Conservation (phyloP, 495 filamentous ascomycete genomes). For the Penicillium turbatum region DNA sequence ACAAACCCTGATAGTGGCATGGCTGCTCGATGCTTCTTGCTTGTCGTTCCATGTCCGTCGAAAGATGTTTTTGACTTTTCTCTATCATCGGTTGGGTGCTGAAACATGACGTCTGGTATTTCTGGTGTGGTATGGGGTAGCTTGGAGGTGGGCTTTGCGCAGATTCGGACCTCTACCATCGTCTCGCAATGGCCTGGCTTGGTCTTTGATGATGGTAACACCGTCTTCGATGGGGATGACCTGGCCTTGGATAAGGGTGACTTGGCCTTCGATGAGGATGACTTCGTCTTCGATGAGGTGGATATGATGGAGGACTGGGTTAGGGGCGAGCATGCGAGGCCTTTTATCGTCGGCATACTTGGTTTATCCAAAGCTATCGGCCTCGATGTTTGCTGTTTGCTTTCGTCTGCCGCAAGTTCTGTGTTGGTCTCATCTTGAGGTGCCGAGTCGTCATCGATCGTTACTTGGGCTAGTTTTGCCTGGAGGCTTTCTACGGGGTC, state of each 20-base stretch:
- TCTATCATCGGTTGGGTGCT: neutral
- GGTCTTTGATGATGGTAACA: too few relatives aligned
- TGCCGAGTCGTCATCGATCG: conserved; percentile 20
- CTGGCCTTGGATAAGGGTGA: too few relatives aligned
- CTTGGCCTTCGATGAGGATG: too few relatives aligned
- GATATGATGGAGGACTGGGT: conserved; percentile 4
- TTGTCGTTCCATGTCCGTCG: conserved; percentile 11
- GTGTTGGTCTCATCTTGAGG: neutral
- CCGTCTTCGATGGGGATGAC: too few relatives aligned
- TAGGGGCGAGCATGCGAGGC: neutral
- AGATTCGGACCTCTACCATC: conserved; percentile 36
- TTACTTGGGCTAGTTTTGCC: conserved; percentile 33
- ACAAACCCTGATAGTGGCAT: conserved; percentile 37
- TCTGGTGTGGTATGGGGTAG: neutral
- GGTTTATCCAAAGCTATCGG: neutral
- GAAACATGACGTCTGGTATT: neutral
- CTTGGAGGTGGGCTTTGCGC: neutral
- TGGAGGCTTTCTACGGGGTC: conserved; percentile 29
- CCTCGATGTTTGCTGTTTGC: neutral
- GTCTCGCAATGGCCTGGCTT: conserved; percentile 16
- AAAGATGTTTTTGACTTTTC: neutral
- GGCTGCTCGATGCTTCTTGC: conserved; percentile 15
- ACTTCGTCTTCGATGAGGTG: neutral
- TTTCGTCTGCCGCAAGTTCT: neutral
- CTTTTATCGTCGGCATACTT: neutral